These are phyloP conservation scores for Arabidopsis thaliana DNA, from an alignment of 345 rosid species.

Conservation along the genomic window DNA sequence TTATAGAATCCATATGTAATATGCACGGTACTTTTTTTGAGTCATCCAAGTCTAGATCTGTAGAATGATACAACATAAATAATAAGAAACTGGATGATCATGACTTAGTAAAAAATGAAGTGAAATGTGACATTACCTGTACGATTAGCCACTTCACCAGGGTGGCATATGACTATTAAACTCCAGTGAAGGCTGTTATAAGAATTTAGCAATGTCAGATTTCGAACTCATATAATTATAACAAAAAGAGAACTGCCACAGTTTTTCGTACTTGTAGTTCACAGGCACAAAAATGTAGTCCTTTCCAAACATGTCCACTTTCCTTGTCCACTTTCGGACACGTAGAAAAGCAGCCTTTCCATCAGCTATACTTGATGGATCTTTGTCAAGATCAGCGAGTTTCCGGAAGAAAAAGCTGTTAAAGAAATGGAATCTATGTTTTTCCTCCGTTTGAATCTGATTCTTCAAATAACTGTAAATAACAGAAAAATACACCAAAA, in stretches of 20 bases:
- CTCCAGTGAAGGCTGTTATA: slow-evolving; percentile 96
- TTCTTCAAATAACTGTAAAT: slow-evolving; percentile 82
- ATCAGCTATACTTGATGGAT: slow-evolving; percentile 92
- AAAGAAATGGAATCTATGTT: slow-evolving; percentile 80
- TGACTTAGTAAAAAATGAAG: slow-evolving; percentile 11
- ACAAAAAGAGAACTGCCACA: slow-evolving; percentile 19
- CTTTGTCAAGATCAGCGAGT: slow-evolving; percentile 98
- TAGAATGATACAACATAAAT: slow-evolving; percentile 29
- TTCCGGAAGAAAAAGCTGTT: slow-evolving; percentile 98
- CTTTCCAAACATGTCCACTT: slow-evolving; percentile 88
- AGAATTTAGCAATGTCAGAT: slow-evolving; percentile 30
- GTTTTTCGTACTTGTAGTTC: slow-evolving; percentile 74
- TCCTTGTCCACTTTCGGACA: slow-evolving; percentile 98
- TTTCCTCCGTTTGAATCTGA: slow-evolving; percentile 68
- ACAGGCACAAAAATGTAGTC: slow-evolving; percentile 95
- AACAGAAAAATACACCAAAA: slow-evolving; percentile 15
- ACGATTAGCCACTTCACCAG: slow-evolving; percentile 74
- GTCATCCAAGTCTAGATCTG: slow-evolving; percentile 63
- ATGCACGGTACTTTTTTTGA: slow-evolving; percentile 77
- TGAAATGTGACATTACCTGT: slow-evolving; percentile 56
- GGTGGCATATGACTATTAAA: slow-evolving; percentile 92
- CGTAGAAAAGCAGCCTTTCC: slow-evolving; percentile 97
- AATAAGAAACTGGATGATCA: slow-evolving; percentile 23
- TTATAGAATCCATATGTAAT: slow-evolving; percentile 97
- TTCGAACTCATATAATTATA: slow-evolving; percentile 23